These are phyloP conservation scores for Blastomyces parvus DNA, from an alignment of 2,329 filamentous ascomycete genomes.

Conservation along the genomic window DNA sequence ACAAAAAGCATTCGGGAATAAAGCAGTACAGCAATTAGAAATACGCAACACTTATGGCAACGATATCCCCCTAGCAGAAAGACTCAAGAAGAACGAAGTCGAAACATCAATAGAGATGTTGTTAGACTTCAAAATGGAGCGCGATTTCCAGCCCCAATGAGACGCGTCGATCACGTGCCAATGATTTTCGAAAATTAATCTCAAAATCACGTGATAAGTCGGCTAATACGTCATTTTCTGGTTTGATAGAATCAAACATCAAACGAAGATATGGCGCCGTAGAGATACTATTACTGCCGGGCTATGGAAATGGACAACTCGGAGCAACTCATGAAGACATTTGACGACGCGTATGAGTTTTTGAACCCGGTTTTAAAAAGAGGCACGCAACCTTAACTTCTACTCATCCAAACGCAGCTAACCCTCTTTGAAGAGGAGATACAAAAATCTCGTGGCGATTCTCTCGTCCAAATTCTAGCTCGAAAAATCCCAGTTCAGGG, in stretches of 20 bases:
- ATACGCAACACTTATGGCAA: conserved; percentile 1
- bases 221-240: neutral
- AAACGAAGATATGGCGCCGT: conserved; percentile 4
- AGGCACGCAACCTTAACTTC: conserved; percentile 28
- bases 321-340: conserved; percentile 22
- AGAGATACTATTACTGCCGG: conserved; percentile 2
- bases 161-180: neutral
- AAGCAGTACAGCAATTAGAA: conserved; percentile 2
- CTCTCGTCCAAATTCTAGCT: conserved; percentile 29
- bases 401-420: conserved; percentile 20
- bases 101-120: neutral
- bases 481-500: conserved; percentile 10
- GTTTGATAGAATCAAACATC: too few relatives aligned
- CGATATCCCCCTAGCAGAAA: neutral
- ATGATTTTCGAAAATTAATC: too few relatives aligned
- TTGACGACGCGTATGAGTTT: conserved; percentile 29
- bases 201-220: neutral
- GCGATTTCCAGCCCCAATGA: neutral
- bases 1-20: conserved; percentile 12
- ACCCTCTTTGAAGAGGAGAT: conserved; percentile 31
- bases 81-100: neutral
- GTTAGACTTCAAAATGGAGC: neutral
- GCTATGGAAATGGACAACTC: conserved; percentile 24
- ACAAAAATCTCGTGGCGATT: conserved; percentile 27
- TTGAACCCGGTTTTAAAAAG: conserved; percentile 32